These are phyloP conservation scores for rapeseed (Brassica napus) DNA, from an alignment of 345 rosid species.

Conservation along the genomic window Da-Ae NC_063448.1:51345001-51345500, in stretches of 20 bases:
- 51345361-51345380: conserved; percentile 79
- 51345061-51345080: conserved; percentile 16
- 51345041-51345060: conserved; percentile 8
- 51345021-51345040: conserved; percentile 20
- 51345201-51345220: conserved; percentile 92
- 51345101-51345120: conserved; percentile 84
- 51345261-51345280: not conserved
- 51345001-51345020: conserved; percentile 96
- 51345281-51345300: not conserved
- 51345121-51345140: conserved; percentile 94
- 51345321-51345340: conserved; percentile 77
- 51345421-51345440: conserved; percentile 4
- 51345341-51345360: conserved; percentile 96
- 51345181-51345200: conserved; percentile 92
- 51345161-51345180: conserved; percentile 99
- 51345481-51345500: conserved; percentile 25
- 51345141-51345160: conserved; percentile 92
- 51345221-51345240: conserved; percentile 98
- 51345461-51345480: conserved; percentile 11
- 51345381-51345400: conserved; percentile 96
- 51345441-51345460: conserved; percentile 6
- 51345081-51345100: conserved; percentile 22
- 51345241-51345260: conserved; percentile 85
- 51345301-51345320: conserved; percentile 23
- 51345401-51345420: conserved; percentile 70